Evolutionary conservation across 108 stramenopile genomes (phyloP).

Genomic region (Fragilaria radians): DNA sequence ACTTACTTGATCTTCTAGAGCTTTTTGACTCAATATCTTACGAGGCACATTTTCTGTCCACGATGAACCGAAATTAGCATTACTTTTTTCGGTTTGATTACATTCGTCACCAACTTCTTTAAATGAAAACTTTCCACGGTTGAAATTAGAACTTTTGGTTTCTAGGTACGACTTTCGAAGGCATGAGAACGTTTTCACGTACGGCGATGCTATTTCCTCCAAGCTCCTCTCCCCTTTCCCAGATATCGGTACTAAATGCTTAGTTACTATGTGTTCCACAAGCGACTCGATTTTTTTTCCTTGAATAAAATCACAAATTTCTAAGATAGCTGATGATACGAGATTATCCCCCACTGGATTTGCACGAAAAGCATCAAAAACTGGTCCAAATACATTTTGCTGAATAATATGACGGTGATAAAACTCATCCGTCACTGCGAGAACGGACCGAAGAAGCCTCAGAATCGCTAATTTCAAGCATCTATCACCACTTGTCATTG

Average conservation of each 20-base stretch:
- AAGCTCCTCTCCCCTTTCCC: slow-evolving; percentile 21
- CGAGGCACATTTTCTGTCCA: slow-evolving; percentile 1
- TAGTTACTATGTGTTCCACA: slow-evolving; percentile 77
- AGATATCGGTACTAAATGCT: slow-evolving; percentile 30
- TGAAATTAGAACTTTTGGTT: slow-evolving; percentile 5
- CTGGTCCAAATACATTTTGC: slow-evolving; percentile 76
- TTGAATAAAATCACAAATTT: slow-evolving; percentile 84
- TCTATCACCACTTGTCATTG: slow-evolving; percentile 41
- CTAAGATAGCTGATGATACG: slow-evolving; percentile 73
- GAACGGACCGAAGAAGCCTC: slow-evolving; percentile 68
- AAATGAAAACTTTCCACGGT: neutral
- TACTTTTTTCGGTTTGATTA: neutral
- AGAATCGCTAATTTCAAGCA: slow-evolving; percentile 74
- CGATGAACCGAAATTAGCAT: neutral
- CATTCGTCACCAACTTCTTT: neutral
- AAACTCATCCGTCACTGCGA: slow-evolving; percentile 83
- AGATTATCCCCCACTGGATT: slow-evolving; percentile 79
- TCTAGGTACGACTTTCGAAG: slow-evolving; percentile 61
- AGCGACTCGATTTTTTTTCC: slow-evolving; percentile 74
- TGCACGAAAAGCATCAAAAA: slow-evolving; percentile 77
- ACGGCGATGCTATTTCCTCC: slow-evolving; percentile 74
- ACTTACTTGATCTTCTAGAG: slow-evolving; percentile 65
- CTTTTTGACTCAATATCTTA: slow-evolving; percentile 42
- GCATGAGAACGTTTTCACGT: slow-evolving; percentile 67
- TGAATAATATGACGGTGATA: slow-evolving; percentile 87